These are phyloP conservation scores for Mucor saturninus DNA, from an alignment of 371 early-diverging fungal species.

Conservation along the genomic window DNA sequence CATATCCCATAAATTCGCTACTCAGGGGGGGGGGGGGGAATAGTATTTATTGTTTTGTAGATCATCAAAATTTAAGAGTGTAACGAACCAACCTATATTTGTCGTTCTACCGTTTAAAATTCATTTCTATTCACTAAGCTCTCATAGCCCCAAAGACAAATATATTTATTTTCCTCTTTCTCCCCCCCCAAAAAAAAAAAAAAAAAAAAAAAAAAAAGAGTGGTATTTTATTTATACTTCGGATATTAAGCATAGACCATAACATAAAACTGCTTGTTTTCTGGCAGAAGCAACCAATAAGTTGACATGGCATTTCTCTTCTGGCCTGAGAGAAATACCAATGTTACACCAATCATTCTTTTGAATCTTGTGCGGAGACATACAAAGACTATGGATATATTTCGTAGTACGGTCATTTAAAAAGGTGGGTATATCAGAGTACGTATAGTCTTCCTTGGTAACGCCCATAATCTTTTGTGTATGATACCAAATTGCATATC, in stretches of 20 bases:
- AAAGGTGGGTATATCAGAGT: constrained; percentile 49
- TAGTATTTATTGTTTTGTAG: too few relatives aligned
- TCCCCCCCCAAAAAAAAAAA: too few relatives aligned
- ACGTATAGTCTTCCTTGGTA: constrained; percentile 68
- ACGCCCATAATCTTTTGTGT: constrained; percentile 65
- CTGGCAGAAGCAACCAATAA: constrained; percentile 65
- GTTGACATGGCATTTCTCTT: constrained; percentile 74
- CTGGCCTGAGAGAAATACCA: constrained; percentile 63
- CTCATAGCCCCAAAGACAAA: too few relatives aligned
- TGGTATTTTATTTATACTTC: constrained; percentile 9
- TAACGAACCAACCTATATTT: too few relatives aligned
- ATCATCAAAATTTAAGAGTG: too few relatives aligned
- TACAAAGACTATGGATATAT: constrained; percentile 56
- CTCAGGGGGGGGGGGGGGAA: too few relatives aligned
- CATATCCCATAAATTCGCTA: too few relatives aligned
- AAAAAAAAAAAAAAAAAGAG: too few relatives aligned
- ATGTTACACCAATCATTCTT: constrained; percentile 61
- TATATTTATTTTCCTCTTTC: too few relatives aligned
- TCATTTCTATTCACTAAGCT: too few relatives aligned
- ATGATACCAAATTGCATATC: constrained; percentile 69
- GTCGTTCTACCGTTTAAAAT: too few relatives aligned
- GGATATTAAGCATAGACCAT: constrained; percentile 45
- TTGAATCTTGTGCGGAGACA: constrained; percentile 48
- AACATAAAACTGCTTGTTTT: constrained; percentile 66
- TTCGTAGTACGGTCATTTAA: constrained; percentile 55